A percentile compares a stretch with the other conserved stretches of the same genome.
Evolutionary conservation across 2,329 filamentous ascomycete species (phyloP).

Genomic region (Pyricularia pennisetigena): DNA sequence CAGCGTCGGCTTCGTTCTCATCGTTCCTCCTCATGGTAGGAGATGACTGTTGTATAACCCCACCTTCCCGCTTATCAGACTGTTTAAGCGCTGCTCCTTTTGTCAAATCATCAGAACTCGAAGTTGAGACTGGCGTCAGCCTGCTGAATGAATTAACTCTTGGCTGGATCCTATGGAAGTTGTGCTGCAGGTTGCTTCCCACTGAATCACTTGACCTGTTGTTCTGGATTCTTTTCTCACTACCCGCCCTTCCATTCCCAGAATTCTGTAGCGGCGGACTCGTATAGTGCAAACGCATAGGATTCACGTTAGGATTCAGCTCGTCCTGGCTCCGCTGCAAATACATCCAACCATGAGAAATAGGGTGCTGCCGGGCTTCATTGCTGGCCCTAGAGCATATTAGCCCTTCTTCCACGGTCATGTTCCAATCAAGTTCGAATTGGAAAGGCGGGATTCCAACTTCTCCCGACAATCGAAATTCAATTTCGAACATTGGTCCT

Average conservation of each 20-base stretch:
- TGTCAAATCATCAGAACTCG: neutral
- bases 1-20: neutral
- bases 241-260: neutral
- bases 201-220: neutral
- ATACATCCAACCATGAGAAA: neutral
- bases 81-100: neutral
- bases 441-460: neutral
- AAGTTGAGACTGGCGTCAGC: neutral
- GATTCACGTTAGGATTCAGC: neutral
- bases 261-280: neutral
- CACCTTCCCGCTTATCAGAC: neutral
- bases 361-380: neutral
- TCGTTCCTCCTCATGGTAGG: neutral
- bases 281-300: neutral
- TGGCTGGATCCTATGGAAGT: neutral
- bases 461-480: neutral
- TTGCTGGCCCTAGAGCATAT: neutral
- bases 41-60: neutral
- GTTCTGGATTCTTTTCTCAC: neutral
- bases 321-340: neutral
- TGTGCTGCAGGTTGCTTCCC: neutral
- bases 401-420: neutral
- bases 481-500: constrained; percentile 2
- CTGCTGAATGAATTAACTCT: neutral
- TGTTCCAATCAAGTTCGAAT: neutral